A percentile compares a stretch with the other conserved stretches of the same genome.
phyloP scores from a whole-genome alignment of 2,329 filamentous ascomycete genomes.

The Exophiala oligosperma region DNA sequence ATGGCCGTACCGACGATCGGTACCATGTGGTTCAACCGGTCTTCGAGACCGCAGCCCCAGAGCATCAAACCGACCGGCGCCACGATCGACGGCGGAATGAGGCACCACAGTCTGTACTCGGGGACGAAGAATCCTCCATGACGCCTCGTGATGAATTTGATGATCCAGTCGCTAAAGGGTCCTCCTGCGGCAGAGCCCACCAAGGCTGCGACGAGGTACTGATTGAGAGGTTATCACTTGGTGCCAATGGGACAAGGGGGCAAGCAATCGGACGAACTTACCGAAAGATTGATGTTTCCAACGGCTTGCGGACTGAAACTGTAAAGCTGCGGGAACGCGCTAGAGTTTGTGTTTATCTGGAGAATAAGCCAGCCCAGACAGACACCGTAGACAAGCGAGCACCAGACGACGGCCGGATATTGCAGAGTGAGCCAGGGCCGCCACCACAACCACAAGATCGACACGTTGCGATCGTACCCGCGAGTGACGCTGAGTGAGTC shows the following conservation, averaged over 20 bases:
- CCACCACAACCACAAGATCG: not conserved
- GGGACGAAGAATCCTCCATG: slow-evolving; percentile 93
- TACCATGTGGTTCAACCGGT: slow-evolving; percentile 4
- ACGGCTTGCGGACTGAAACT: not conserved
- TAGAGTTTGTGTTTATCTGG: slow-evolving; percentile 6
- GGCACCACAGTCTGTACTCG: slow-evolving; percentile 88
- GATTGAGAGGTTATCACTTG: not conserved
- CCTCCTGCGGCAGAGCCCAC: slow-evolving; percentile 88
- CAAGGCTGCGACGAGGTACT: slow-evolving; percentile 69
- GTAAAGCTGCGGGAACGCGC: slow-evolving; percentile 7
- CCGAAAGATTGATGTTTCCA: slow-evolving; percentile 9
- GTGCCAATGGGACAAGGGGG: not conserved
- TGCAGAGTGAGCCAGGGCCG: slow-evolving; percentile 81
- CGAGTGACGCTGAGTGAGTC: slow-evolving; percentile 1
- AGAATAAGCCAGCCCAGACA: slow-evolving; percentile 6
- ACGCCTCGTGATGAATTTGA: slow-evolving; percentile 73
- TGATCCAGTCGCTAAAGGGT: slow-evolving; percentile 78
- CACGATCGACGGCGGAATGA: slow-evolving; percentile 70
- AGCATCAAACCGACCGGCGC: slow-evolving; percentile 86
- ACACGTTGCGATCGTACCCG: slow-evolving; percentile 11
- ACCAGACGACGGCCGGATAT: slow-evolving; percentile 48
- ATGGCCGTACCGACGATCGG: slow-evolving; percentile 8
- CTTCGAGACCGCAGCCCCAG: slow-evolving; percentile 39
- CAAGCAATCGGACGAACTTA: slow-evolving; percentile 59
- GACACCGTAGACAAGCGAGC: slow-evolving; percentile 8